Percentiles rank a stretch among this genome's conserved stretches.
Evolutionary conservation across 495 filamentous ascomycete genomes (phyloP).

Genomic region (Podospora tetraspora): DNA sequence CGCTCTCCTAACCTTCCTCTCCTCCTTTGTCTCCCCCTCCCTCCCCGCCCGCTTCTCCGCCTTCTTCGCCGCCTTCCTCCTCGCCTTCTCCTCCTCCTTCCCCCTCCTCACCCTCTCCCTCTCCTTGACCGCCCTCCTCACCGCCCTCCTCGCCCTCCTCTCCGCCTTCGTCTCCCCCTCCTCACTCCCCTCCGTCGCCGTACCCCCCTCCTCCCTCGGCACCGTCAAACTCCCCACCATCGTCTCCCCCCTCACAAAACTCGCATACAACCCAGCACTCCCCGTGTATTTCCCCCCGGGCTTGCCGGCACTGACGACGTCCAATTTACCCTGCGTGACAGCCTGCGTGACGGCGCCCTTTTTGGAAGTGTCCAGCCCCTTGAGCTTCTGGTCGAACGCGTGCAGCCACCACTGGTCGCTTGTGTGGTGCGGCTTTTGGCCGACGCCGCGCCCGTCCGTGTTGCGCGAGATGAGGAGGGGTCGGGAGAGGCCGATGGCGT

Average conservation of each 20-base stretch:
- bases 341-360: conserved; percentile 46
- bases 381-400: conserved; percentile 72
- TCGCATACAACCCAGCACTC: conserved; percentile 64
- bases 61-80: conserved; percentile 21
- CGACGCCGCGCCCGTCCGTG: conserved; percentile 63
- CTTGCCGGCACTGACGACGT: conserved; percentile 40
- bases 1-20: conserved; percentile 37
- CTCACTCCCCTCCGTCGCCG: conserved; percentile 19
- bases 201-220: conserved; percentile 14
- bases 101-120: conserved; percentile 16
- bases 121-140: conserved; percentile 25
- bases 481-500: conserved; percentile 58
- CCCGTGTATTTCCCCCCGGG: conserved; percentile 40
- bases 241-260: conserved; percentile 70
- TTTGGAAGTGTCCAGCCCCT: conserved; percentile 57
- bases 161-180: conserved; percentile 36
- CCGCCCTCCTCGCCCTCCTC: conserved; percentile 32
- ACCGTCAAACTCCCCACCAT: conserved; percentile 55
- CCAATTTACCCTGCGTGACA: conserved; percentile 45
- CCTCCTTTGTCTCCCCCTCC: conserved; percentile 34
- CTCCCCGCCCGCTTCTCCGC: conserved; percentile 21
- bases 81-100: conserved; percentile 8
- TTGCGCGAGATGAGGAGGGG: conserved; percentile 66
- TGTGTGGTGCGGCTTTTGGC: conserved; percentile 57
- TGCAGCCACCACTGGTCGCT: conserved; percentile 76